Evolutionary conservation across 192 early-diverging fungal genomes (phyloP), one percentile per base, ranked within the genome.

Genomic region (Pilaira anomala): DNA sequence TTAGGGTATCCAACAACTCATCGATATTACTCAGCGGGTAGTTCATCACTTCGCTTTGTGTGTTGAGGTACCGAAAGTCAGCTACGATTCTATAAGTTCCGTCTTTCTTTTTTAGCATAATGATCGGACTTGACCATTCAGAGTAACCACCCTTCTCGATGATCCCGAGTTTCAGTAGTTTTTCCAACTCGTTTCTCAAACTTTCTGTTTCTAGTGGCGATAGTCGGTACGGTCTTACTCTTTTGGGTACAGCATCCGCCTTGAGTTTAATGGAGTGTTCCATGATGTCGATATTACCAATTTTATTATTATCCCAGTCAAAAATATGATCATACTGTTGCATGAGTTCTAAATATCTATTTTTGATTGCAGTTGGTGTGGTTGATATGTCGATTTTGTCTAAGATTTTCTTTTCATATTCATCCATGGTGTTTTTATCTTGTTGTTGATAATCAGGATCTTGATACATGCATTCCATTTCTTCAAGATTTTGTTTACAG

Each of bases 1-100:
- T 28, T 0, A 80, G 64, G 0, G 39, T 40, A 4, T 75, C 78
- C 22, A 85, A 44, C 1, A 70, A 50, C 29, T 83, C 78, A 5
- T 77, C 59, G 28, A 86, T 83, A 33, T 33, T 33, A 7, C 7
- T 33, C 7, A 33, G 7, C 7, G 30, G 30, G 30, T 4, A 33
- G 7, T 33, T 33, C 30, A 33, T 33, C 30, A 33, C 30, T 33
- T 33, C 30, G 30, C 30, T 33, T 33, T 33, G 30, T 33, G 30
- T 7, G 12, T 44, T 44, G 3, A 44, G 12, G 9, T 11, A 11
- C 12, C 42, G 3, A 44, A 44, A 44, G 12, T 44, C 42, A 16
- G 42, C n/a, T 11, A n/a, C n/a, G 3, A 44, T 44, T 44, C 42
- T 11, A 44, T 44, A 44, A n/a, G 13, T 44, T 7, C 42, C 42